Conservation (phyloP, 345 rosid genomes). For the Salix koriyanagi region DNA sequence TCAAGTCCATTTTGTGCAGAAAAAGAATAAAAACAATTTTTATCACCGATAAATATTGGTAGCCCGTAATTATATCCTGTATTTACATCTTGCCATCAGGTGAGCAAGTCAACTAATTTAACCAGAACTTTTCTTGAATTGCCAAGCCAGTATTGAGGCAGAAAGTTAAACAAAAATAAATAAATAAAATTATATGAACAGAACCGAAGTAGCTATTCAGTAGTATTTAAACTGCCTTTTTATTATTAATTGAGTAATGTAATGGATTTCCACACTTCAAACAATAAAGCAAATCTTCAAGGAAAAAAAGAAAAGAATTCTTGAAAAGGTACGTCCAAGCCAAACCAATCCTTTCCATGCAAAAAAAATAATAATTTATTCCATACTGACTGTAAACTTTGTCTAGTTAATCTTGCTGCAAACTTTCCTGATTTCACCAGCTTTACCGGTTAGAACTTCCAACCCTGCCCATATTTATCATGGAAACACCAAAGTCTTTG, state of each 20-base stretch:
- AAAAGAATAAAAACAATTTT: too few species aligned
- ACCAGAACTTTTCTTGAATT: too few species aligned
- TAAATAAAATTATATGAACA: too few species aligned
- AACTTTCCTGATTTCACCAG: slow-evolving; percentile 55
- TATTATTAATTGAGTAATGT: background rate
- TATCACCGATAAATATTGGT: too few species aligned
- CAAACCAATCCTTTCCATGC: background rate
- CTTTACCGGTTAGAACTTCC: slow-evolving; percentile 46
- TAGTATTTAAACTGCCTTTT: too few species aligned
- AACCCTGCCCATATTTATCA: slow-evolving; percentile 66
- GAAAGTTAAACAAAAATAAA: background rate
- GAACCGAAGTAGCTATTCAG: too few species aligned
- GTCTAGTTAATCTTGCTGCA: slow-evolving; percentile 43
- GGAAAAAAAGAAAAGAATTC: background rate
- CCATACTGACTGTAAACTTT: background rate
- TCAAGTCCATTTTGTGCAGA: too few species aligned
- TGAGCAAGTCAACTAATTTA: too few species aligned
- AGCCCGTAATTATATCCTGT: background rate
- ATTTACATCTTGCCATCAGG: background rate
- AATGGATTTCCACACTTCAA: background rate
- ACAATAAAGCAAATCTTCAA: background rate
- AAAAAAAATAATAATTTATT: too few species aligned
- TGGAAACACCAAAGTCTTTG: slow-evolving; percentile 58
- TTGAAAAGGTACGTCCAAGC: too few species aligned
- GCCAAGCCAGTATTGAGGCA: background rate